phyloP scores from a whole-genome alignment of 2,329 filamentous ascomycete genomes.

The Penicillium sp. region DNA sequence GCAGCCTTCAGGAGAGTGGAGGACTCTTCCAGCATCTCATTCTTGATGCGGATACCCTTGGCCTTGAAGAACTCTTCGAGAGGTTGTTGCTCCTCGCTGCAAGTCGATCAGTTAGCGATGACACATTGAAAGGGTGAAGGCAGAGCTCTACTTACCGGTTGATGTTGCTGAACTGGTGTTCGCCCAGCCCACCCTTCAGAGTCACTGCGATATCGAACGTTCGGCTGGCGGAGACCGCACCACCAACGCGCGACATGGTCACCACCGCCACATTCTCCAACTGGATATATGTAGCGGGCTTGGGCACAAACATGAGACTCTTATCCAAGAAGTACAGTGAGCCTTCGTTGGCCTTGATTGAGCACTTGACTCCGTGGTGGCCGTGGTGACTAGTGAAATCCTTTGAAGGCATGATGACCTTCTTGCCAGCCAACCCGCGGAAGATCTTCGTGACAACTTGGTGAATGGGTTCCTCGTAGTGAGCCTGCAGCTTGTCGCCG shows the following conservation, averaged over 20 bases:
- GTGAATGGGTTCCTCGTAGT: slow-evolving; percentile 90
- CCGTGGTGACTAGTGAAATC: slow-evolving; percentile 91
- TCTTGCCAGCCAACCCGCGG: slow-evolving; percentile 88
- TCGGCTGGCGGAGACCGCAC: slow-evolving; percentile 84
- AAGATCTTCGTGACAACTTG: slow-evolving; percentile 95
- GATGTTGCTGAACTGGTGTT: slow-evolving; percentile 98
- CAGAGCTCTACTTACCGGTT: slow-evolving; percentile 56
- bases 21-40: slow-evolving; percentile 91
- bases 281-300: slow-evolving; percentile 93
- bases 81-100: slow-evolving; percentile 81
- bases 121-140: slow-evolving; percentile 2
- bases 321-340: slow-evolving; percentile 96
- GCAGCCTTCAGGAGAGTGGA: slow-evolving; percentile 67
- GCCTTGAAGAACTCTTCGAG: slow-evolving; percentile 97
- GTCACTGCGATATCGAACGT: slow-evolving; percentile 96
- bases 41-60: slow-evolving; percentile 93
- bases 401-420: slow-evolving; percentile 86
- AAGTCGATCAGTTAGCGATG: slow-evolving; percentile 20
- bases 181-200: slow-evolving; percentile 77
- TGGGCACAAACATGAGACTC: slow-evolving; percentile 98
- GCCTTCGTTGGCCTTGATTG: slow-evolving; percentile 99
- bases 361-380: slow-evolving; percentile 95
- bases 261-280: slow-evolving; percentile 89
- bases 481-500: slow-evolving; percentile 77
- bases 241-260: slow-evolving; percentile 92